Base-by-base conservation (phyloP, 1,284 basidiomycete species). In the Puccinia horiana region DNA sequence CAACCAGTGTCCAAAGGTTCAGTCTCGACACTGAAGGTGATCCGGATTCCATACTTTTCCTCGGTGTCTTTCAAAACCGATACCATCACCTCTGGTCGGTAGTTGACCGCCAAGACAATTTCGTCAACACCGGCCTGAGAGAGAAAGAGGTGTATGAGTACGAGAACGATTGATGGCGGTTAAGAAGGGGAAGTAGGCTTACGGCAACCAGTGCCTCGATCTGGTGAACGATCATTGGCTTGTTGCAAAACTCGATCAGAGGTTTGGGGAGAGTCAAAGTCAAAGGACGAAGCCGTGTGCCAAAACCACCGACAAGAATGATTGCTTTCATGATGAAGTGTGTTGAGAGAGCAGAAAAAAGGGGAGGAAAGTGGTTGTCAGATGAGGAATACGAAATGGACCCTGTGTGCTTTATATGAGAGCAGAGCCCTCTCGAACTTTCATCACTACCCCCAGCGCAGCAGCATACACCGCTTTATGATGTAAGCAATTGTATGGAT, bases 81-180 rank as follows among this genome's bases (percentile, higher is more conserved):
- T 72, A 89, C 89, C 89, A 90, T 90, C 84, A 90, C 88, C 84
- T 89, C 88, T 26, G 88, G 88, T 72, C 88, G 86, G 86, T 89
- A 89, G 86, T 89, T 89, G 85, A 90, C 89, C 49, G 89, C 89
- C 77, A 90, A 88, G 75, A 90, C 89, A 83, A 90, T 88, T 85
- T 89, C 89, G 84, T 88, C 89, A 85, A 90, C 89, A 76, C 89
- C 89, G 81, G 89, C 89, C 88, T 89, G 83, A n/a, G n/a, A n/a
- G n/a, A n/a, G n/a, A n/a, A n/a, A n/a, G n/a, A n/a, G n/a, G n/a
- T n/a, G n/a, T n/a, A n/a, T n/a, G n/a, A 18, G 5, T n/a, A 32
- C 20, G 54, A 58, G 35, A 26, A 65, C 6, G 18, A 26, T 20
- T 52, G 11, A 26, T n/a, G 26, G n/a, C 0, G 37, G 75, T n/a